These are phyloP conservation scores for Fermentozyma sake DNA, from an alignment of 1,139 yeast genomes.

Conservation along the genomic window DNA sequence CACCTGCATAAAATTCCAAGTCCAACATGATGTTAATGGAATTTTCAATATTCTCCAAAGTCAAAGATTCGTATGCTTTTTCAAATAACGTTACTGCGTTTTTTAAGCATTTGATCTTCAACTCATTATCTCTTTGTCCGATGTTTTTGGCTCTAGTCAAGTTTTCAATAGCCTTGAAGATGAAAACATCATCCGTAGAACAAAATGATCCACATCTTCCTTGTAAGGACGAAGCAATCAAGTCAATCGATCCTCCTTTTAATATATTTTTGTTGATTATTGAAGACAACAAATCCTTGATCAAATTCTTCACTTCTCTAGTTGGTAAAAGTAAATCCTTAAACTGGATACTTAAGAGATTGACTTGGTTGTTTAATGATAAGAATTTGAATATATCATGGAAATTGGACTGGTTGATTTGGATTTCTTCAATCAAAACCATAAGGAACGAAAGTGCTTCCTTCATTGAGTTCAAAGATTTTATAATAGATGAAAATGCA, in stretches of 20 bases:
- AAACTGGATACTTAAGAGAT: constrained; percentile 63
- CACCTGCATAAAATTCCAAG: constrained; percentile 77
- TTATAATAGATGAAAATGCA: constrained; percentile 75
- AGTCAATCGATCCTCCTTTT: constrained; percentile 90
- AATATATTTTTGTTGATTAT: constrained; percentile 84
- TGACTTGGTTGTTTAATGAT: constrained; percentile 60
- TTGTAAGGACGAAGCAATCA: constrained; percentile 82
- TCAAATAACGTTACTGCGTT: constrained; percentile 76
- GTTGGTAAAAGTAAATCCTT: constrained; percentile 74
- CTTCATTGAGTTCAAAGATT: constrained; percentile 72
- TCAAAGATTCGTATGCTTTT: constrained; percentile 73
- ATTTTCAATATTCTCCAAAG: constrained; percentile 76
- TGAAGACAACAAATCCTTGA: constrained; percentile 83
- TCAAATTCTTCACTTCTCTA: constrained; percentile 56
- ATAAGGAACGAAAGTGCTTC: constrained; percentile 87
- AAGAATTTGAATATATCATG: constrained; percentile 70
- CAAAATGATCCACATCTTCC: constrained; percentile 95
- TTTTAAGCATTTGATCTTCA: constrained; percentile 63
- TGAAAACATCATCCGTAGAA: constrained; percentile 87
- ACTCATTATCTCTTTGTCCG: constrained; percentile 65
- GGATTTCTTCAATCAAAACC: constrained; percentile 75
- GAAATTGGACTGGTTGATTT: constrained; percentile 36
- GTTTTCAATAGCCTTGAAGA: constrained; percentile 91
- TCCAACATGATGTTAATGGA: constrained; percentile 75
- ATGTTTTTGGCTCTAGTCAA: constrained; percentile 80